These are phyloP conservation scores for Beta macrorhiza DNA, from an alignment of 179 eudicot genomes.

Conservation along the genomic window DNA sequence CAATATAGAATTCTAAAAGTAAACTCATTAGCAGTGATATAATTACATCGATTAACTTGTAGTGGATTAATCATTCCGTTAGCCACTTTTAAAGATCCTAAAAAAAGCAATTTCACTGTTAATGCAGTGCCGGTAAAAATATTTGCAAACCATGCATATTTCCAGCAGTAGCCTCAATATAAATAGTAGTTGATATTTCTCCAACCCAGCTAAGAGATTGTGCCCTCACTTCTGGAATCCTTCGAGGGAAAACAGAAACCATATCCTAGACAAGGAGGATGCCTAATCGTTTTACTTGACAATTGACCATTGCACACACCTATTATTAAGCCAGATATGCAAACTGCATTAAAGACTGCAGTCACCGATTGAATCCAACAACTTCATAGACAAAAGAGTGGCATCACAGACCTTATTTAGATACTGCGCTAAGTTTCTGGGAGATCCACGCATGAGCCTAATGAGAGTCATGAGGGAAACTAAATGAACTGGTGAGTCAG, in stretches of 20 bases:
- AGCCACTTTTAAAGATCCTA: neutral
- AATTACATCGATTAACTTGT: neutral
- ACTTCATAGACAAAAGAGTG: conserved; percentile 2
- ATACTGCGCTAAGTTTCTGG: conserved; percentile 75
- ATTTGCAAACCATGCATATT: conserved; percentile 13
- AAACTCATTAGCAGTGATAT: neutral
- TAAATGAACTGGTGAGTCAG: conserved; percentile 96
- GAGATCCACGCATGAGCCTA: conserved; percentile 82
- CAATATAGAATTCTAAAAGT: neutral
- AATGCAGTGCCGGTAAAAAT: neutral
- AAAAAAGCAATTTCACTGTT: neutral
- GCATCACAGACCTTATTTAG: conserved; percentile 75
- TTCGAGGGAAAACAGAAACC: neutral
- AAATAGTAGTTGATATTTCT: neutral
- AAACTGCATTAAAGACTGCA: neutral
- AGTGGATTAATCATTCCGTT: neutral
- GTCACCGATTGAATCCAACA: conserved; percentile 4
- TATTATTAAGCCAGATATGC: neutral
- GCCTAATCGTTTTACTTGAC: neutral
- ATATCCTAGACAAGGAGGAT: conserved; percentile 8
- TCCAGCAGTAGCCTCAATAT: neutral
- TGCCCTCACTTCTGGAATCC: neutral
- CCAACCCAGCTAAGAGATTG: neutral
- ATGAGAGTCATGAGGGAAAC: conserved; percentile 78
- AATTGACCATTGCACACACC: conserved; percentile 1